Base-by-base conservation (phyloP, 2,329 filamentous ascomycete species). In the Didymella exigua region DNA sequence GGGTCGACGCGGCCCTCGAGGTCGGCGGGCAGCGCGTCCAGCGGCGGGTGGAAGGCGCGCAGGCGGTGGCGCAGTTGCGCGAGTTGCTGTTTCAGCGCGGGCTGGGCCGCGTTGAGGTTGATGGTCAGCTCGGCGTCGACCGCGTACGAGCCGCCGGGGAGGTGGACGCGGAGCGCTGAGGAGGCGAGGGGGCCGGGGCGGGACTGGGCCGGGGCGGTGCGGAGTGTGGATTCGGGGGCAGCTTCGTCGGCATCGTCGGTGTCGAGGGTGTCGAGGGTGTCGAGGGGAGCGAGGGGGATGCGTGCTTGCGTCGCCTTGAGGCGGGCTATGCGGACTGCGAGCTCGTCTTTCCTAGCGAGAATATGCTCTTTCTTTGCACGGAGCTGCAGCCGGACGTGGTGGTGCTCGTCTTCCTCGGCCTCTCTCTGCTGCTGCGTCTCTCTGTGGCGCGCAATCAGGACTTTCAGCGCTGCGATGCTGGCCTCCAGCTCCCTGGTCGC, bases 11-110 rank as follows among this genome's bases (percentile, higher is more conserved):
- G 19, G 19, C 2, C 13, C 10, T 24, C 10, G 14, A 49, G 5
- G 13, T n/a, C 56, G 43, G 63, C 67, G 0, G 71, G 70, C 0
- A 72, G 57, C 2, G 43, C 54, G 24, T 71, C 66, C 42, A 72
- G 63, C 2, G 61, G 57, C 1, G 70, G 70, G 30, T 66, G 70
- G 3, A 62, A 58, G 4, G 42, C 55, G 10, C 57, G 58, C 16
- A 74, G 62, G 4, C 60, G 64, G 2, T 56, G 13, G 26, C 60
- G 61, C 31, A 72, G 41, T 14, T 18, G 21, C 1, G 3, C 2
- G 40, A 50, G 13, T 6, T 43, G 40, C 8, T 23, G 6, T n/a
- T 10, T 16, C 5, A 51, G 48, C 2, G 60, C 5, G 19, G 36
- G 13, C 2, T 1, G 11, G 5, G 19, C 5, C 3, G 54, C 46